Evolutionary conservation across 139 green algal genomes (phyloP).

Genomic region (Bryopsis sp.): DNA sequence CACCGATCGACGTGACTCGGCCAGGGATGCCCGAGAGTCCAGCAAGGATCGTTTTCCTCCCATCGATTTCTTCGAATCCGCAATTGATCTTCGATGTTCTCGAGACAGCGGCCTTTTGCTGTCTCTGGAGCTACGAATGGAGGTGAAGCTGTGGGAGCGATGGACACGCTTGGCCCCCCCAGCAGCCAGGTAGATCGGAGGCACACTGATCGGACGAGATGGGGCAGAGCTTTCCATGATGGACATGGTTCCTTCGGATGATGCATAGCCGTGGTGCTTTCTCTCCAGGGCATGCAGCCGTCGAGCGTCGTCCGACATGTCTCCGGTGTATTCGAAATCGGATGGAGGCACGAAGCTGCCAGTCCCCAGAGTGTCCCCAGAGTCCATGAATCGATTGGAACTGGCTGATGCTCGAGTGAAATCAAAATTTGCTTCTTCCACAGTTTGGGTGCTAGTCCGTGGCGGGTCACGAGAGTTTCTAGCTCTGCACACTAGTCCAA

Average conservation of each 20-base stretch:
- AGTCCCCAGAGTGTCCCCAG: no score
- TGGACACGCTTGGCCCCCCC: neutral
- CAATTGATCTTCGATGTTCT: no score
- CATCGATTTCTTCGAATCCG: no score
- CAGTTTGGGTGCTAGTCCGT: no score
- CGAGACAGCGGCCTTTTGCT: neutral
- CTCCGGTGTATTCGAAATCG: constrained; percentile 16
- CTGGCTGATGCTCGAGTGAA: no score
- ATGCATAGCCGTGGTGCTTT: neutral
- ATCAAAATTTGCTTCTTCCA: no score
- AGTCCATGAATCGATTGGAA: neutral
- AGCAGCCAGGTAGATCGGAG: neutral
- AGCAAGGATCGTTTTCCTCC: no score
- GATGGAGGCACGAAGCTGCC: constrained; percentile 7
- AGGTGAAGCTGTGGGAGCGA: no score
- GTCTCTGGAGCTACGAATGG: neutral
- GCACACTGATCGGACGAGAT: neutral
- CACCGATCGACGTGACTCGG: neutral
- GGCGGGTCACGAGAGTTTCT: no score
- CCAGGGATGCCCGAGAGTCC: neutral
- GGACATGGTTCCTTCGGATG: neutral
- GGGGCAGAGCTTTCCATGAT: neutral
- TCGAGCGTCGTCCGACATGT: neutral
- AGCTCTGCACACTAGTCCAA: constrained; percentile 8
- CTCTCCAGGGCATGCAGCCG: neutral